Evolutionary conservation across 139 green algal genomes (phyloP).

Genomic region (Closterium sp.): DNA sequence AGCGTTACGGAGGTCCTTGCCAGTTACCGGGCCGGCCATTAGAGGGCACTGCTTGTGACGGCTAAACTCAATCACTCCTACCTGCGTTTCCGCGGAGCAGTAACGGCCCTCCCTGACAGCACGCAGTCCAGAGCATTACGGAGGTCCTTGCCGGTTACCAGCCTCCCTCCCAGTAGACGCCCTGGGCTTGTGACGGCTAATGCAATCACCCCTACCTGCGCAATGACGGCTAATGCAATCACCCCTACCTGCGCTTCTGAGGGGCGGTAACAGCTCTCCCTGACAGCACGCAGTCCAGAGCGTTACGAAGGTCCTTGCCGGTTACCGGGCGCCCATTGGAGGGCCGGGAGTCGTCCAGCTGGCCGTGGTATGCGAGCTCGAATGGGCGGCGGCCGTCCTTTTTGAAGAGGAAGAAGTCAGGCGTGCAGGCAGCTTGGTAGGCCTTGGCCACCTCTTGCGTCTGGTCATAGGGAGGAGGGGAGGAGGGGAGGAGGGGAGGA

Average conservation of each 20-base stretch:
- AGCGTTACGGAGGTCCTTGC: slow-evolving; percentile 63
- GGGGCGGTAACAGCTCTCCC: slow-evolving; percentile 35
- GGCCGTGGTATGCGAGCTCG: slow-evolving; percentile 78
- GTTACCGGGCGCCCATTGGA: slow-evolving; percentile 53
- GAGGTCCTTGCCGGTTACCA: no score
- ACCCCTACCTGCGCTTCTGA: slow-evolving; percentile 39
- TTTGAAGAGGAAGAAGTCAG: slow-evolving; percentile 73
- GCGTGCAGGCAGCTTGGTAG: slow-evolving; percentile 77
- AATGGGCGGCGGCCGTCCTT: slow-evolving; percentile 57
- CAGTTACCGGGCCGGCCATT: slow-evolving; percentile 56
- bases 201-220: no score
- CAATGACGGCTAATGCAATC: background rate
- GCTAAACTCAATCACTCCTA: no score
- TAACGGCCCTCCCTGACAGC: no score
- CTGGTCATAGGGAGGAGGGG: background rate
- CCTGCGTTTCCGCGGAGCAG: no score
- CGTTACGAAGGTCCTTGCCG: slow-evolving; percentile 63
- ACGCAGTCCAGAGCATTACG: no score
- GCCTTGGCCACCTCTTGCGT: slow-evolving; percentile 78
- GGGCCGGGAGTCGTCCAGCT: slow-evolving; percentile 68
- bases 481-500: background rate
- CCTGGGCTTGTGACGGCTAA: no score
- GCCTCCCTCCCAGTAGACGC: no score
- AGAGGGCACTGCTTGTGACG: no score
- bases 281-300: slow-evolving; percentile 64